These are phyloP conservation scores for Straminergon stramineum DNA, from an alignment of 225 moss, liverwort and hornwort species.

Conservation along the genomic window DNA sequence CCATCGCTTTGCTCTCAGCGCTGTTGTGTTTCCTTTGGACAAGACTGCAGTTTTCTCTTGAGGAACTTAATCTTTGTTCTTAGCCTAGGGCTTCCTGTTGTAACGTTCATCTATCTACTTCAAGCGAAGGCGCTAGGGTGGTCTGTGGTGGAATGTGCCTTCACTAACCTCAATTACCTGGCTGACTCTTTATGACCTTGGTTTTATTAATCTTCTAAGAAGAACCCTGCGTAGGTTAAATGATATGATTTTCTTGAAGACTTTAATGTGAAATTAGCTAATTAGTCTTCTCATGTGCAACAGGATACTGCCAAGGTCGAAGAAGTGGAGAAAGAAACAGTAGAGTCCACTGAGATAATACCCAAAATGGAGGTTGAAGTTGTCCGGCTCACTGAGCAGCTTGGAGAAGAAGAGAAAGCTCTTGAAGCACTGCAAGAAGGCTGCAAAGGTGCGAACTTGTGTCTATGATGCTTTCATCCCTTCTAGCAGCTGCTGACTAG, in stretches of 20 bases:
- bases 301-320: slow-evolving; percentile 81
- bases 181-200: not conserved
- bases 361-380: slow-evolving; percentile 76
- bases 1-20: not conserved
- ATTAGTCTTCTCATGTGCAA: not conserved
- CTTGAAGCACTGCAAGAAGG: slow-evolving; percentile 71
- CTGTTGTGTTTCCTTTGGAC: not conserved
- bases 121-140: not conserved
- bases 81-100: not conserved
- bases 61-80: not conserved
- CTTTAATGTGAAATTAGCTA: not conserved
- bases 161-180: not conserved
- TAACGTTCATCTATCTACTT: not conserved
- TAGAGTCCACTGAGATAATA: slow-evolving; percentile 56
- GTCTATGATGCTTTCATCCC: not conserved
- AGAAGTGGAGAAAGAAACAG: slow-evolving; percentile 68
- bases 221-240: not conserved
- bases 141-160: not conserved
- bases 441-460: slow-evolving; percentile 57
- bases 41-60: not conserved
- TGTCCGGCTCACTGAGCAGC: slow-evolving; percentile 50
- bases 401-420: slow-evolving; percentile 69
- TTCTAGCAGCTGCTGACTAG: not conserved
- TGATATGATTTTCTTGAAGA: not conserved
- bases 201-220: not conserved